Conservation (phyloP, 1,139 yeast species). For the Kluyveromyces sp. region DNA sequence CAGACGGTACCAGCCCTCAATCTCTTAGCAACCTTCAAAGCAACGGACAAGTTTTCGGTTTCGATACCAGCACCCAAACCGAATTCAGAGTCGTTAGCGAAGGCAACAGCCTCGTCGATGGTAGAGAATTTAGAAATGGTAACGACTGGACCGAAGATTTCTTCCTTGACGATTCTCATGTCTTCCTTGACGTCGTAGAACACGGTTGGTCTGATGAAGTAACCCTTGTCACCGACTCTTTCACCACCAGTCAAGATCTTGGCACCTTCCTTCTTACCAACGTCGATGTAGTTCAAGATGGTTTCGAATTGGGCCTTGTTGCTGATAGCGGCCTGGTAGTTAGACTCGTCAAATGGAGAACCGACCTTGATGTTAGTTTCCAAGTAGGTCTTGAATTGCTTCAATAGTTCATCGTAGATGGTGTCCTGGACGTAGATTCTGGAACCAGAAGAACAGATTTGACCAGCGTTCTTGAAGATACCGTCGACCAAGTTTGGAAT, state of each 20-base stretch:
- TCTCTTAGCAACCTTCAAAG: slow-evolving; percentile 51
- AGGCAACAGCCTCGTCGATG: slow-evolving; percentile 53
- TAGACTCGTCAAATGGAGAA: slow-evolving; percentile 60
- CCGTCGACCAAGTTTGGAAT: slow-evolving; percentile 53
- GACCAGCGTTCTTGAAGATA: slow-evolving; percentile 76
- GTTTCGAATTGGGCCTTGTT: slow-evolving; percentile 63
- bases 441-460: slow-evolving; percentile 82
- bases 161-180: slow-evolving; percentile 55
- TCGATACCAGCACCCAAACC: slow-evolving; percentile 83
- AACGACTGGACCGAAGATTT: slow-evolving; percentile 72
- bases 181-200: slow-evolving; percentile 57
- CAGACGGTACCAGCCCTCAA: slow-evolving; percentile 68
- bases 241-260: slow-evolving; percentile 66
- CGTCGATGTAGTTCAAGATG: slow-evolving; percentile 61
- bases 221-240: slow-evolving; percentile 53
- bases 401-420: slow-evolving; percentile 58
- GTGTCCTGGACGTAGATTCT: slow-evolving; percentile 73
- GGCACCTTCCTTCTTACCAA: slow-evolving; percentile 68
- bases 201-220: slow-evolving; percentile 60
- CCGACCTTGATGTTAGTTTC: slow-evolving; percentile 54
- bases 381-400: slow-evolving; percentile 51
- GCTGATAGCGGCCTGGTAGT: slow-evolving; percentile 69
- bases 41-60: slow-evolving; percentile 48
- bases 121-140: slow-evolving; percentile 58
- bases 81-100: slow-evolving; percentile 62